Percentiles rank a stretch among this genome's conserved stretches.
These are phyloP conservation scores for Luvunga scandens DNA, from an alignment of 345 rosid species.

Conservation along the genomic window DNA sequence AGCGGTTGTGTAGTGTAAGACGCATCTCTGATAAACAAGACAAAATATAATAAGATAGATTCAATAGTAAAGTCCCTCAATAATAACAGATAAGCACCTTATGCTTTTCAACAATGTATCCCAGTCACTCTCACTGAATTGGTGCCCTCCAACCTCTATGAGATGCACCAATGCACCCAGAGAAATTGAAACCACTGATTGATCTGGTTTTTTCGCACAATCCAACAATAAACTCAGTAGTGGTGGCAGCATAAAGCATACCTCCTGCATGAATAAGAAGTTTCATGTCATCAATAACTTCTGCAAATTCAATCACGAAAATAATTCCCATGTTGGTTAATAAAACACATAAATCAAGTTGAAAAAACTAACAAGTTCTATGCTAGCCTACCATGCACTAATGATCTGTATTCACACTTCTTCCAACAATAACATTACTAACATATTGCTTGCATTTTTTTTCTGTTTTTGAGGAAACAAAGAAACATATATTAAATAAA, in stretches of 20 bases:
- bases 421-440: not conserved
- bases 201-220: conserved; percentile 95
- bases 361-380: not conserved
- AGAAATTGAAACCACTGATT: conserved; percentile 94
- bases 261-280: conserved; percentile 61
- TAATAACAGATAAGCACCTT: conserved; percentile 46
- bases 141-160: conserved; percentile 98
- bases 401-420: not conserved
- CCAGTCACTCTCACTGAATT: conserved; percentile 94
- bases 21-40: conserved; percentile 65
- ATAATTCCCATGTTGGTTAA: not conserved
- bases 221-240: conserved; percentile 88
- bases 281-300: conserved; percentile 4
- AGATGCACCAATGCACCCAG: conserved; percentile 96
- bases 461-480: not conserved
- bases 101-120: conserved; percentile 94
- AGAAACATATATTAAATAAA: not conserved
- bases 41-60: conserved; percentile 11
- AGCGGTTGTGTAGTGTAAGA: conserved; percentile 95
- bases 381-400: not conserved
- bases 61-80: not conserved
- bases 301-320: conserved; percentile 1
- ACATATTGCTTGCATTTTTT: not conserved
- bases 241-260: conserved; percentile 97
- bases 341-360: not conserved